Evolutionary conservation across 169 alveolate genomes (phyloP), one percentile per base, ranked within the genome.

Genomic region (Cryptosporidium sp.): DNA sequence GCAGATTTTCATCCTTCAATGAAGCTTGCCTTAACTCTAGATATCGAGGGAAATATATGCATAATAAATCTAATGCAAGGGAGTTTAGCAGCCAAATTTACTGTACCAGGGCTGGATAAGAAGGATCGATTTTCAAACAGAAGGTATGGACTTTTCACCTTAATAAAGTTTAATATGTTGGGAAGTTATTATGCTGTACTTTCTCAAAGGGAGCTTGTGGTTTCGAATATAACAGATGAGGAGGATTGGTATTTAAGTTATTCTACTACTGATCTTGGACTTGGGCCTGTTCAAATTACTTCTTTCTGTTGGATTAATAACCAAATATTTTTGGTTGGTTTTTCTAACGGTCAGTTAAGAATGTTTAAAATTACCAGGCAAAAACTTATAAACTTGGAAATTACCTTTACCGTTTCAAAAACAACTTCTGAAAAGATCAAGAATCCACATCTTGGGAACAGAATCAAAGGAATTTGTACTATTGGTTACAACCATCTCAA

Each of bases 1-100:
- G 71, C 73, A 31, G 86, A 75, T 16, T 75, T 75, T 59, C 86
- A 75, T 75, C 86, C 86, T 23, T 59, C 74, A 6, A 59, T 75
- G 74, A 75, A 59, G 18, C 23, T 75, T 8, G 86, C 86, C 16
- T n/a, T 75, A 37, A 75, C 74, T 39, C 8, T 75, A 8, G 86
- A 75, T 75, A 29, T 59, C 18, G 51, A 75, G 6, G 59, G 86
- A 7, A 75, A 55, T 61, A 55, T 75, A 8, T 75, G 73, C 45
- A 21, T 75, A 45, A 10, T 75, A 14, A 26, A 75, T 35, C 61
- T 75, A 6, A 10, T 75, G 6, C 16, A 75, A n/a, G 86, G 86
- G 31, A 23, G 10, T 55, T 12, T 61, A 8, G 61, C 86, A 8
- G 26, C 65, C 18, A 61, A 26, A 21, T 61, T 39, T 39, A 37